Evolutionary conservation across 2,329 filamentous ascomycete genomes (phyloP), one percentile per base, ranked within the genome.

Genomic region (Stagonosporopsis tanaceti): DNA sequence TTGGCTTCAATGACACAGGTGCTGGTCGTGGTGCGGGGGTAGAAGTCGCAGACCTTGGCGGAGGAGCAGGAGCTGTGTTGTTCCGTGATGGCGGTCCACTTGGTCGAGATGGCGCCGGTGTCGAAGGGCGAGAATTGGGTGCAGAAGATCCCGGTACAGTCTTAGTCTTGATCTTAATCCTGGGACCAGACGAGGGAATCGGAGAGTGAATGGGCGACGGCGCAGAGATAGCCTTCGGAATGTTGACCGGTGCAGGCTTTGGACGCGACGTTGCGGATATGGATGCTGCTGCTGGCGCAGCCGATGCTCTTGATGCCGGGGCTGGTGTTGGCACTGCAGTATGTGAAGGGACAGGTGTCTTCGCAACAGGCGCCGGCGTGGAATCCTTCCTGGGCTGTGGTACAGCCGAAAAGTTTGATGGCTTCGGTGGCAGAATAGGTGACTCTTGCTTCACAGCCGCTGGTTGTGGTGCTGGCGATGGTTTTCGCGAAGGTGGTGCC

Each of bases 101-200:
- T 24, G 65, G 59, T n/a, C 45, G 58, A 25, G 51, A 55, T 15
- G 56, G 51, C 28, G 57, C 59, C 3, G 60, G 51, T 5, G 62
- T 60, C 11, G 61, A 62, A n/a, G 64, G 63, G 24, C 64, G 64
- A 3, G 64, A 64, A 3, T 64, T 66, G 12, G 64, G 62, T 22
- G 66, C 57, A 22, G 65, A 60, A 11, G 59, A 53, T 9, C 64
- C 64, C 20, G 53, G 53, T 20, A 62, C 60, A 24, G 59, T 64
- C 40, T 69, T 67, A 25, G 67, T 69, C 47, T 67, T 68, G 53
- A 72, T 67, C 46, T 70, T 72, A 32, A 70, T 66, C 44, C 67
- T 70, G 2, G 67, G 68, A 12, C 62, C 67, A 4, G 67, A 63
- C 7, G 64, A 57, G 25, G 67, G 66, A 6, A 69, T 66, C 4